These are phyloP conservation scores for Myxozyma neotropica DNA, from an alignment of 805 yeast species.

Conservation along the genomic window DNA sequence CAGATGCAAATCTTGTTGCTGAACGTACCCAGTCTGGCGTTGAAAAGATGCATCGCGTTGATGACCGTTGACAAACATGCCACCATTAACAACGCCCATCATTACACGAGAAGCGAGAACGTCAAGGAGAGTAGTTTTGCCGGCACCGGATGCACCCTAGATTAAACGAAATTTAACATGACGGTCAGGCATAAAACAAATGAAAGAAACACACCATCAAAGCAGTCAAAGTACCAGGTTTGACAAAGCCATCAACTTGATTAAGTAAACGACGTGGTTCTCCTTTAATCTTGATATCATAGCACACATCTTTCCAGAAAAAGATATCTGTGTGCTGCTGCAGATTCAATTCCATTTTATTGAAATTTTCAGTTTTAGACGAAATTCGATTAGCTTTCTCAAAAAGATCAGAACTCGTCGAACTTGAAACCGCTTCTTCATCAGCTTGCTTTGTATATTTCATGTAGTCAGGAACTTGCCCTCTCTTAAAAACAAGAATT, in stretches of 20 bases:
- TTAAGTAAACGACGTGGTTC: constrained; percentile 63
- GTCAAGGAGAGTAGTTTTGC: constrained; percentile 71
- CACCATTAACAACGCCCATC: constrained; percentile 72
- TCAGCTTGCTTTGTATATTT: too few relatives aligned
- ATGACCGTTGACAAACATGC: constrained; percentile 70
- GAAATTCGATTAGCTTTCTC: constrained; percentile 24
- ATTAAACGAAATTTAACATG: too few relatives aligned
- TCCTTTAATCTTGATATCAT: constrained; percentile 63
- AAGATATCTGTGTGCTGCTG: constrained; percentile 51
- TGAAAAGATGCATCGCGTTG: constrained; percentile 68
- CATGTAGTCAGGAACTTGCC: constrained; percentile 24
- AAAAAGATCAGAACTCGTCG: constrained; percentile 13
- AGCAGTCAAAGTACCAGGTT: constrained; percentile 81
- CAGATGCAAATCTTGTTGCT: constrained; percentile 78
- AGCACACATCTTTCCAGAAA: constrained; percentile 77
- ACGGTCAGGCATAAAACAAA: not conserved
- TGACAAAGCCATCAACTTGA: constrained; percentile 79
- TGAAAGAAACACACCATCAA: constrained; percentile 50
- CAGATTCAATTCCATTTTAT: constrained; percentile 21
- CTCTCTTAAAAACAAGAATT: constrained; percentile 27
- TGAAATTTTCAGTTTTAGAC: constrained; percentile 13
- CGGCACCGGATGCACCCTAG: constrained; percentile 80
- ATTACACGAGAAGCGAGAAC: constrained; percentile 72
- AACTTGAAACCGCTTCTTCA: too few relatives aligned
- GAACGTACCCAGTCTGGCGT: constrained; percentile 78